Evolutionary conservation across 2,329 filamentous ascomycete genomes (phyloP), one percentile per base, ranked within the genome.

Genomic region (Neonectria hederae): DNA sequence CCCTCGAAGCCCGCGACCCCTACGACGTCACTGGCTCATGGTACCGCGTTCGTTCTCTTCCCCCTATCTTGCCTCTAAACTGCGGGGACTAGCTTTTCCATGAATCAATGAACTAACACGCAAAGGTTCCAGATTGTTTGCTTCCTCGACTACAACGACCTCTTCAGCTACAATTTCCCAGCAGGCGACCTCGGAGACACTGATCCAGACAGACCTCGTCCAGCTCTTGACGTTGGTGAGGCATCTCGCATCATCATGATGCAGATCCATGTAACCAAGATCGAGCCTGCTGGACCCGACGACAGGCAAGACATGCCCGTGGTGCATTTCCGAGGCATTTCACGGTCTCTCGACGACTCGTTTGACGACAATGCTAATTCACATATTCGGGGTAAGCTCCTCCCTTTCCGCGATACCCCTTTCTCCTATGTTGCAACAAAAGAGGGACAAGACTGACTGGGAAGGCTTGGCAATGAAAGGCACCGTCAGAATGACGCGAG

Each of bases 91-190:
- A 24, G 24, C 38, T 28, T 11, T 22, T 6, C 2, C 7, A 10
- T 35, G 48, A 51, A 42, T n/a, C 14, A 26, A 10, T 35, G 35
- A 35, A 40, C 63, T 72, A 56, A 75, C 70, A 63, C 55, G 28
- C 63, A 38, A 62, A 72, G 52, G 61, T 56, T 35, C 13, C 62
- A 81, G 77, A 72, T 84, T 38, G 77, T 84, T 3, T 84, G 80
- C 67, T 86, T 85, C 66, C 76, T 87, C 65, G 90, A 93, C 75
- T 93, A 91, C 75, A 87, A 85, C 69, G 91, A 94, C 74, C 87
- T 94, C 38, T 91, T 89, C 75, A 79, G 80, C 21, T 93, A 89
- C 81, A 94, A 94, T 74, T 93, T 93, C 72, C 80, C 79, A n/a
- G 69, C 76, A 2, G 77, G 76, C 8, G 77, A 81, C 7, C 75